Evolutionary conservation across 23 red algal genomes (phyloP).

Genomic region (Gracilaria caudata): DNA sequence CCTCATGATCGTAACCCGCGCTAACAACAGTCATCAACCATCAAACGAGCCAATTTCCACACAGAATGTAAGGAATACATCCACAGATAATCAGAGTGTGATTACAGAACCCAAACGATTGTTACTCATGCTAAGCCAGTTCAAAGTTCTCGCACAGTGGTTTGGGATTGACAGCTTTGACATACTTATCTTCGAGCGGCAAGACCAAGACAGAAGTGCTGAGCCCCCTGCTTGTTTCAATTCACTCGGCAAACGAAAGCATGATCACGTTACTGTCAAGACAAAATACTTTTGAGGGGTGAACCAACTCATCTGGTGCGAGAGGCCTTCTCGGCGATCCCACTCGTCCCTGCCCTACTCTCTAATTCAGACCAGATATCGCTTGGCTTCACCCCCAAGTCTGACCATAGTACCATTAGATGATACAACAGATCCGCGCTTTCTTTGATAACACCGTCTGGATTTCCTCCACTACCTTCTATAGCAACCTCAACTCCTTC

Average conservation of each 20-base stretch:
- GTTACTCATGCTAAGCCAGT: no score
- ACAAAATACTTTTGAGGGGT: background rate
- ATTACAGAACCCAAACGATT: no score
- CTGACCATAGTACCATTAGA: slow-evolving; percentile 91
- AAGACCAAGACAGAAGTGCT: no score
- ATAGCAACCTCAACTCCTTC: slow-evolving; percentile 95
- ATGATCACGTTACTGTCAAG: no score
- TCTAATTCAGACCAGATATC: slow-evolving; percentile 83
- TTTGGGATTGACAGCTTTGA: no score
- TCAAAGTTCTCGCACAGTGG: no score
- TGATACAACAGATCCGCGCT: slow-evolving; percentile 99
- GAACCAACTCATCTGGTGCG: background rate
- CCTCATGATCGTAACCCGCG: background rate
- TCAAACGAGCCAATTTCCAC: no score
- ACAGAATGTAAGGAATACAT: no score
- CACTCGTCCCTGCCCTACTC: slow-evolving; percentile 72
- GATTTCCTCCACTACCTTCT: slow-evolving; percentile 64
- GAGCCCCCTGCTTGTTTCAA: no score
- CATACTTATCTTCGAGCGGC: no score
- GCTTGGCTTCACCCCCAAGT: slow-evolving; percentile 66
- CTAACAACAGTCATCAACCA: background rate
- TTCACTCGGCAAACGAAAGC: no score
- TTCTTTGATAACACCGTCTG: slow-evolving; percentile 74
- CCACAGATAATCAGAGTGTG: no score
- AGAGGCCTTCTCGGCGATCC: slow-evolving; percentile 86